phyloP scores from a whole-genome alignment of 148 eudicot species.

The Vaccinium vitisidaea region DNA sequence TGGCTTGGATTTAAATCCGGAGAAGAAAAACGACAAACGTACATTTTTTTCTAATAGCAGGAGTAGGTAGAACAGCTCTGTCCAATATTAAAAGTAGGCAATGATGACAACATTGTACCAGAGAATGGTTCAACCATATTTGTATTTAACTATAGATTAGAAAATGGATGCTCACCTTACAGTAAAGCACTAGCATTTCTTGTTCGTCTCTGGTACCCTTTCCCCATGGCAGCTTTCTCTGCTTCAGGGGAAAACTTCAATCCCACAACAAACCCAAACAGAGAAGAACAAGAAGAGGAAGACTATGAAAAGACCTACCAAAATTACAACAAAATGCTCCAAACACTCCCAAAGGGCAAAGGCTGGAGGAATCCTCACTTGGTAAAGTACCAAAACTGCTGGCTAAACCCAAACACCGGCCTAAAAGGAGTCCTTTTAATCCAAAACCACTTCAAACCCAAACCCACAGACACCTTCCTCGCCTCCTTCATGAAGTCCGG shows the following conservation, averaged over 20 bases:
- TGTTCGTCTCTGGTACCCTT: background rate
- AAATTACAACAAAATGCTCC: background rate
- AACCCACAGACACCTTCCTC: background rate
- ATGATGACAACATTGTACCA: too few species aligned
- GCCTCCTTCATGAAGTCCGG: slow-evolving; percentile 17
- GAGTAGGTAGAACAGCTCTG: too few species aligned
- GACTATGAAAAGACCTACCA: slow-evolving; percentile 16
- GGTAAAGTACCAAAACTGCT: slow-evolving; percentile 18
- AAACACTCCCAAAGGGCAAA: slow-evolving; percentile 14
- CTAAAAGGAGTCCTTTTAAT: slow-evolving; percentile 1
- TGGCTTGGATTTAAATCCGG: too few species aligned
- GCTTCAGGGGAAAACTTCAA: too few species aligned
- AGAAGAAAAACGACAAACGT: too few species aligned
- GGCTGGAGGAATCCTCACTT: slow-evolving; percentile 14
- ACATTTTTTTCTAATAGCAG: too few species aligned
- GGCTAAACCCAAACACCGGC: background rate
- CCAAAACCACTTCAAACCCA: slow-evolving; percentile 18
- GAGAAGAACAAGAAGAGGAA: background rate
- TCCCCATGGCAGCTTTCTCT: background rate
- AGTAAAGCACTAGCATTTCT: background rate
- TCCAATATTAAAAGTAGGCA: too few species aligned
- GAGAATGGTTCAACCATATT: too few species aligned
- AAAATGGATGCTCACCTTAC: too few species aligned
- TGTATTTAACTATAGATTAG: too few species aligned
- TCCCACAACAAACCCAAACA: background rate